phyloP scores from a whole-genome alignment of 2,329 filamentous ascomycete species.

The Zymoseptoria pseudotritici region DNA sequence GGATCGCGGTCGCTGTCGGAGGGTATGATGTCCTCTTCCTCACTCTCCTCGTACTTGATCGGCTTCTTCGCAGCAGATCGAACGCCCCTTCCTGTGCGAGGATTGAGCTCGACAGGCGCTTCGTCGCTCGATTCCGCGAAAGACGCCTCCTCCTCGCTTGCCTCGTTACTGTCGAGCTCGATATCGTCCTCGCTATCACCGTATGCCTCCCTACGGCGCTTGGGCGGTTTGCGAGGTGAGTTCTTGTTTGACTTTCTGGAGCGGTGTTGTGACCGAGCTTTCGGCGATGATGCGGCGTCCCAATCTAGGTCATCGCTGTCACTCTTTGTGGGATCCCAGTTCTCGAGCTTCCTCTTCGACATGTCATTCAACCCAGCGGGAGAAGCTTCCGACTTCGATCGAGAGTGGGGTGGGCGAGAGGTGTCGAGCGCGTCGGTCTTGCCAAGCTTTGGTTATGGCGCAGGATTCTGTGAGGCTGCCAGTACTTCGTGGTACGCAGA shows the following conservation, averaged over 20 bases:
- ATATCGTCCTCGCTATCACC: slow-evolving; percentile 42
- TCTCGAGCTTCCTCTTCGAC: slow-evolving; percentile 32
- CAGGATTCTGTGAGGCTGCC: not conserved
- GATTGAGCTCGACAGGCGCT: slow-evolving; percentile 48
- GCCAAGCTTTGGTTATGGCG: not conserved
- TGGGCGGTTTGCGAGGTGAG: slow-evolving; percentile 20
- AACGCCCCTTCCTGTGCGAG: slow-evolving; percentile 47
- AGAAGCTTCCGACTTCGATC: not conserved
- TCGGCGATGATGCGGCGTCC: slow-evolving; percentile 18
- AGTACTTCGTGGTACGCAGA: not conserved
- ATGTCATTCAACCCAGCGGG: not conserved
- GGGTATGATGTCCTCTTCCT: slow-evolving; percentile 40
- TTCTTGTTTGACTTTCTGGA: slow-evolving; percentile 21
- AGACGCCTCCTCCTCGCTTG: slow-evolving; percentile 36
- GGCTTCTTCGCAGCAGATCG: slow-evolving; percentile 49
- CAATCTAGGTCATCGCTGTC: slow-evolving; percentile 34
- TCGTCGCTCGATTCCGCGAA: slow-evolving; percentile 40
- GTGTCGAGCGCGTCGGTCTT: not conserved
- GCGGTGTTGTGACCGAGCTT: slow-evolving; percentile 17
- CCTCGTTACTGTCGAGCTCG: slow-evolving; percentile 30
- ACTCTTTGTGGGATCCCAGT: slow-evolving; percentile 30
- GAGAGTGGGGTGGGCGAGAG: not conserved
- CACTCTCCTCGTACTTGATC: slow-evolving; percentile 49
- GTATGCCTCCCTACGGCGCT: slow-evolving; percentile 33
- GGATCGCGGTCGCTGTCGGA: slow-evolving; percentile 27